Percentiles rank a stretch among this genome's conserved stretches.
These are phyloP conservation scores for Macadamia integrifolia DNA, from an alignment of 164 flowering plant genomes.

Conservation along the genomic window DNA sequence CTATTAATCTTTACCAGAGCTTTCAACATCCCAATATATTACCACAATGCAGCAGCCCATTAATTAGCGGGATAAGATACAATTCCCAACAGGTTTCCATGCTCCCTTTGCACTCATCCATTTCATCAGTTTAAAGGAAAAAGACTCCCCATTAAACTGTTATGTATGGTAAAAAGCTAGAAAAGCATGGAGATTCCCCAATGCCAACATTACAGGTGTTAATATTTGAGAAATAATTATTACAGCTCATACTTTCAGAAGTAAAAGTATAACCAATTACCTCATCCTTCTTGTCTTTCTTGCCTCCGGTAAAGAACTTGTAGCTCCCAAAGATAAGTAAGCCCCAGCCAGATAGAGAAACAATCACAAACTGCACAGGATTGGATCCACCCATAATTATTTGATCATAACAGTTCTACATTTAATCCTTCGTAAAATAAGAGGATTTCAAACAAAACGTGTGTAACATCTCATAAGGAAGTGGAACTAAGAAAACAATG, in stretches of 20 bases:
- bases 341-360: constrained; percentile 54
- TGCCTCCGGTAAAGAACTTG: constrained; percentile 41
- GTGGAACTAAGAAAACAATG: too few species aligned
- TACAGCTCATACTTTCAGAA: neutral
- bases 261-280: constrained; percentile 25
- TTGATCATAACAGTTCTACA: neutral
- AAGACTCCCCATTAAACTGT: neutral
- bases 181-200: neutral
- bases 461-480: neutral
- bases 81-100: too few species aligned
- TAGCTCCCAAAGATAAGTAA: constrained; percentile 43
- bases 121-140: neutral
- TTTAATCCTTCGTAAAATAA: neutral
- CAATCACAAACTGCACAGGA: constrained; percentile 62
- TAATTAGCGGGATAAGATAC: too few species aligned
- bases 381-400: constrained; percentile 7
- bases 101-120: too few species aligned
- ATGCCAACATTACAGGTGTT: neutral
- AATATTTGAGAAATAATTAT: neutral
- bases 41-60: too few species aligned
- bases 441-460: neutral
- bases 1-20: too few species aligned
- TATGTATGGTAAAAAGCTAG: neutral
- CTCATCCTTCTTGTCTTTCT: constrained; percentile 64
- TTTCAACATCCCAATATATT: too few species aligned